Base-by-base conservation (phyloP, 345 rosid species). In the Gossypium longicalyx region DNA sequence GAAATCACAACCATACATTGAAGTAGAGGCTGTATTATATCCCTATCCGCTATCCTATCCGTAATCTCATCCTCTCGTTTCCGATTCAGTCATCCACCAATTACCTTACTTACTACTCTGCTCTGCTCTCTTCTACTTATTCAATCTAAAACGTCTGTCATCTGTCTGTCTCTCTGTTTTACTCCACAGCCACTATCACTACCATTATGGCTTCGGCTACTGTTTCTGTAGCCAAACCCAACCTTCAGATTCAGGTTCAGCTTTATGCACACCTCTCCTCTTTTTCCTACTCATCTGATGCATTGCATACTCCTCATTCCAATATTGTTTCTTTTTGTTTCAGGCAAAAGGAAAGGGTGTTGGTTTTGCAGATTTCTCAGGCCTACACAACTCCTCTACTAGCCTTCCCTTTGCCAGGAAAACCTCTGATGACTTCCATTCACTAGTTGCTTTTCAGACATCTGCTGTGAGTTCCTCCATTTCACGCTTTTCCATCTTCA, bases 151-250 rank as follows among this genome's bases (percentile, higher is more conserved):
- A 51, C 20, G 57, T 48, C 43, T 67, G 41, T 34, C 23, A 9
- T 49, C 72, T 49, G 43, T 49, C 57, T 9, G 8, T 45, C 71
- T 67, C 20, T 48, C 57, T 22, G 6, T 66, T 52, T 66, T 54
- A 38, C 43, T 48, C 34, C 62, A 58, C 34, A 58, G 4, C 57
- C 2, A 52, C 57, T 16, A 17, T 34, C 38, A 45, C 38, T 12
- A 25, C 72, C 72, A 27, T 27, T 2, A 69, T 69, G 72, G 72
- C 72, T 83, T 91, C 94, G 91, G 97, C 97, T 87, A 86, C 97
- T 79, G 77, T 92, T 73, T 86, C 91, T 79, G 90, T 92, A 75
- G 88, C 94, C 87, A 95, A 89, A 85, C 95, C 98, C 38, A 76
- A 95, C 79, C 88, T 89, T 74, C 97, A 89, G 95, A 97, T 93